phyloP scores from a whole-genome alignment of 2,329 filamentous ascomycete species.

The Samsoniella hepiali region DNA sequence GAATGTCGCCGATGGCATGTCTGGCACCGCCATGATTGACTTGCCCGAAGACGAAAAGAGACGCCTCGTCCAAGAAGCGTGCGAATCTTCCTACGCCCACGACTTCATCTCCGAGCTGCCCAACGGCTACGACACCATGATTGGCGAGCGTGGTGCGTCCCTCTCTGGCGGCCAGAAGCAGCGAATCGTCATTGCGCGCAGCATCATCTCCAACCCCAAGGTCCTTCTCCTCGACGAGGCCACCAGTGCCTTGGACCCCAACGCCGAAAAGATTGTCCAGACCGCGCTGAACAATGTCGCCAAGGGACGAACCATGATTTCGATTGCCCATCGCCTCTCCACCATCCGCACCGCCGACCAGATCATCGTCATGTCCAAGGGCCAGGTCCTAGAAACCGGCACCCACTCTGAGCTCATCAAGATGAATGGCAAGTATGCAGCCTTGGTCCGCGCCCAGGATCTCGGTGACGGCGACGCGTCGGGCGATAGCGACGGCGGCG shows the following conservation, averaged over 20 bases:
- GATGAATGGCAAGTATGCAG: constrained; percentile 46
- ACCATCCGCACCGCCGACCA: constrained; percentile 61
- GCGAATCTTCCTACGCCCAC: constrained; percentile 49
- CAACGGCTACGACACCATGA: constrained; percentile 55
- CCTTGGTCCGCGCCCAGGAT: constrained; percentile 46
- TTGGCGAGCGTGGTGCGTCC: constrained; percentile 63
- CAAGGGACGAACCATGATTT: constrained; percentile 59
- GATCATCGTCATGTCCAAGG: constrained; percentile 62
- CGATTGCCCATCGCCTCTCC: constrained; percentile 60
- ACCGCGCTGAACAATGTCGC: constrained; percentile 52
- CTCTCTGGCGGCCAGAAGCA: constrained; percentile 67
- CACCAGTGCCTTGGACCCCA: constrained; percentile 54
- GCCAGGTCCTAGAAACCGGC: constrained; percentile 58
- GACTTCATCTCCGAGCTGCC: constrained; percentile 52
- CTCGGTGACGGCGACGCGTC: constrained; percentile 28
- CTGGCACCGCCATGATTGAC: constrained; percentile 35
- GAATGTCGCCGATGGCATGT: constrained; percentile 50
- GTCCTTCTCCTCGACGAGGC: constrained; percentile 68
- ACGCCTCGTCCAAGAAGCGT: constrained; percentile 45
- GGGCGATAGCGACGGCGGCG: constrained; percentile 20
- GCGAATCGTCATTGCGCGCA: constrained; percentile 63
- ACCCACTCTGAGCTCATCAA: constrained; percentile 56
- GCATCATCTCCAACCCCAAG: constrained; percentile 60
- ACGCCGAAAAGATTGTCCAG: constrained; percentile 51
- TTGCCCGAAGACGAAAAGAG: constrained; percentile 42